Evolutionary conservation across 257 asterid genomes (phyloP).

Genomic region (Fraxinus cuspidata): DNA sequence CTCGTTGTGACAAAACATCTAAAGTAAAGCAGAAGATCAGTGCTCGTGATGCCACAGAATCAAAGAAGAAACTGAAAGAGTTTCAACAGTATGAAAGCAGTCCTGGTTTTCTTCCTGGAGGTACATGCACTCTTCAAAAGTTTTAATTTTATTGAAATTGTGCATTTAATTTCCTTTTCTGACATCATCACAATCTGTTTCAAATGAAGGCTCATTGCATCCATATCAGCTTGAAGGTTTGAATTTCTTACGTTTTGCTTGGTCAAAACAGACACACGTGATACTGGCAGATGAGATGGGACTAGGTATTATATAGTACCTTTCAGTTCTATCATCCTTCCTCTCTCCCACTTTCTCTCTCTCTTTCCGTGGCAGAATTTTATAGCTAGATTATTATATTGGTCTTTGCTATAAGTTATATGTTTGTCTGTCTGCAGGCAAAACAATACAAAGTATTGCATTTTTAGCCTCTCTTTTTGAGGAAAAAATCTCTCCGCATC

Average conservation of each 20-base stretch:
- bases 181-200: slow-evolving; percentile 14
- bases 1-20: slow-evolving; percentile 52
- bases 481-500: slow-evolving; percentile 79
- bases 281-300: slow-evolving; percentile 99
- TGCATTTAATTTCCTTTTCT: neutral
- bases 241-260: slow-evolving; percentile 93
- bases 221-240: slow-evolving; percentile 99
- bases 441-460: slow-evolving; percentile 98
- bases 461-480: slow-evolving; percentile 90
- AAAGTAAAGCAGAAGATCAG: slow-evolving; percentile 57
- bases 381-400: neutral
- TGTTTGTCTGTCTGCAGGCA: slow-evolving; percentile 59
- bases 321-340: slow-evolving; percentile 1
- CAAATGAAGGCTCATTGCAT: slow-evolving; percentile 74
- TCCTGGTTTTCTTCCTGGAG: slow-evolving; percentile 91
- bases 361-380: slow-evolving; percentile 15
- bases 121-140: slow-evolving; percentile 33
- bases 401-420: slow-evolving; percentile 17
- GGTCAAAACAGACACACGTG: slow-evolving; percentile 97
- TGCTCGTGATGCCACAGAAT: slow-evolving; percentile 56
- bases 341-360: slow-evolving; percentile 5
- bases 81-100: slow-evolving; percentile 91
- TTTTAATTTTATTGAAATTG: neutral
- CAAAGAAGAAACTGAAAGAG: slow-evolving; percentile 75
- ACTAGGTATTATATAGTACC: slow-evolving; percentile 61